phyloP scores from a whole-genome alignment of 2,329 filamentous ascomycete genomes.

The Trichoderma koningiopsis region DNA sequence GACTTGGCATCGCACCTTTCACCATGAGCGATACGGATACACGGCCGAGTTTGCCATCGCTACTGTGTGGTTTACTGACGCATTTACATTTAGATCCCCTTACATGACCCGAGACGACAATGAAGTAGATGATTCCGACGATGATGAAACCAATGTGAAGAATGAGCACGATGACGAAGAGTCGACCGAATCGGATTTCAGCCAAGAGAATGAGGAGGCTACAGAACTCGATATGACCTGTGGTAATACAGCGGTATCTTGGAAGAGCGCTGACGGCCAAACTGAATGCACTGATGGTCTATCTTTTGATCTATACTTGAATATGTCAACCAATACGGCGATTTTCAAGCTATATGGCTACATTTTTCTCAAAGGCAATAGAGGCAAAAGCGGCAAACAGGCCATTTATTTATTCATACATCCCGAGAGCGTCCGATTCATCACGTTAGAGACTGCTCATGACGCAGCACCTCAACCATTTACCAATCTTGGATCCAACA shows the following conservation, averaged over 20 bases:
- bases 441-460: background rate
- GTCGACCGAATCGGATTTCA: background rate
- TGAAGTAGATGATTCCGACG: background rate
- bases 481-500: background rate
- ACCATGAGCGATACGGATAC: background rate
- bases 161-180: background rate
- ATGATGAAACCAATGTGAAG: background rate
- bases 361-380: background rate
- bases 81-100: background rate
- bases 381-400: background rate
- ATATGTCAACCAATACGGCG: background rate
- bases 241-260: background rate
- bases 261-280: background rate
- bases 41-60: background rate
- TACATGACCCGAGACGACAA: background rate
- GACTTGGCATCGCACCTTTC: background rate
- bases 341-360: conserved; percentile 6
- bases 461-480: background rate
- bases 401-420: conserved; percentile 5
- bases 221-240: background rate
- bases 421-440: background rate
- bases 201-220: background rate
- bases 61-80: background rate
- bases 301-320: background rate
- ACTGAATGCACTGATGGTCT: background rate